These are phyloP conservation scores for Polyrhizophydium stewartii DNA, from an alignment of 371 early-diverging fungal genomes.

Conservation along the genomic window DNA sequence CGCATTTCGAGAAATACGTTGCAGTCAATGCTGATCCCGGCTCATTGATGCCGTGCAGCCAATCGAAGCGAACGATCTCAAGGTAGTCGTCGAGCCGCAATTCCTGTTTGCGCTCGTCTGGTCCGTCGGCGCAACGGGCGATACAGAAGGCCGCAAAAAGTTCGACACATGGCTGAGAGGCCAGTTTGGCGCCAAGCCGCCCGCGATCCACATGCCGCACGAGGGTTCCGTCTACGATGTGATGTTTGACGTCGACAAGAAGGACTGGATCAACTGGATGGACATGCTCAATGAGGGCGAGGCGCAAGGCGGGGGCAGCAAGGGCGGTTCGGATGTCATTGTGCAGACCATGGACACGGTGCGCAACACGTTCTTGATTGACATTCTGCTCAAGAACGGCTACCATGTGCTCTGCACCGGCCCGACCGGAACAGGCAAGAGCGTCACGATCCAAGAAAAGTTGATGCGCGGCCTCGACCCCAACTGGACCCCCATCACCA, in stretches of 20 bases:
- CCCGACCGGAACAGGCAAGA: conserved; percentile 58
- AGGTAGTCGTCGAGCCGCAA: conserved; percentile 39
- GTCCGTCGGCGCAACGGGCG: conserved; percentile 51
- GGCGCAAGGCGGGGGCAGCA: conserved; percentile 15
- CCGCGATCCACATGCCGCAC: conserved; percentile 30
- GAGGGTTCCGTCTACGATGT: conserved; percentile 45
- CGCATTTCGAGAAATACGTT: background rate
- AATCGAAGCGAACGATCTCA: conserved; percentile 17
- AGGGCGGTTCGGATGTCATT: conserved; percentile 32
- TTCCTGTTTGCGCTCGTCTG: conserved; percentile 52
- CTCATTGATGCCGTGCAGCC: background rate
- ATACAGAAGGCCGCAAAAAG: conserved; percentile 43
- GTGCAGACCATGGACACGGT: conserved; percentile 57
- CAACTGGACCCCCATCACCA: conserved; percentile 39
- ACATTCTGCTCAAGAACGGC: conserved; percentile 40
- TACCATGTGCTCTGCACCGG: conserved; percentile 51
- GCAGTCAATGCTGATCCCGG: background rate
- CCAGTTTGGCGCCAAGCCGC: conserved; percentile 13
- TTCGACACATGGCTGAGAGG: conserved; percentile 44
- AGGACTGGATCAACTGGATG: conserved; percentile 50
- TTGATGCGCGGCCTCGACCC: conserved; percentile 42
- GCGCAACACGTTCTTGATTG: conserved; percentile 45
- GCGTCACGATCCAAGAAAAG: conserved; percentile 48
- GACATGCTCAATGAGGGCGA: conserved; percentile 18
- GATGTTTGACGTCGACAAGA: conserved; percentile 30